phyloP scores from a whole-genome alignment of 2,329 filamentous ascomycete species.

The Fusarium succisae region DNA sequence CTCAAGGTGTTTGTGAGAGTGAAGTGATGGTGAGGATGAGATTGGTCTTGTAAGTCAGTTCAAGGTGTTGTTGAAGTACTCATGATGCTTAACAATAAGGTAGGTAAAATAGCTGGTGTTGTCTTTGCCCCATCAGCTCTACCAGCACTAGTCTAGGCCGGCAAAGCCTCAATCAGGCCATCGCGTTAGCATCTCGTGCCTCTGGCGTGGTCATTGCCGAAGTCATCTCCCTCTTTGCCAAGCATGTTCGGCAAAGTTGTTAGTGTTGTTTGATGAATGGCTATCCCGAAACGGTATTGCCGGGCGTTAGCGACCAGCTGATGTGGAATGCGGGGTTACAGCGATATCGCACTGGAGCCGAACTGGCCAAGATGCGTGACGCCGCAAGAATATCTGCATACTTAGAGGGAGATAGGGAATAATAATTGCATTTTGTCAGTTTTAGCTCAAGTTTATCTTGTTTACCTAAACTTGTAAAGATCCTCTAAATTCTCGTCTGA shows the following conservation, averaged over 20 bases:
- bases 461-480: background rate
- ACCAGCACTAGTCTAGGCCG: background rate
- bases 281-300: background rate
- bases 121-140: background rate
- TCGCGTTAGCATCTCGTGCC: background rate
- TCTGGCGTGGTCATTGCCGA: background rate
- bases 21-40: background rate
- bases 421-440: background rate
- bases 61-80: background rate
- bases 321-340: background rate
- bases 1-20: background rate
- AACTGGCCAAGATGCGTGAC: background rate
- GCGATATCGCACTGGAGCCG: background rate
- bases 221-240: background rate
- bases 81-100: background rate
- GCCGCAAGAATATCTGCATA: background rate
- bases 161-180: background rate
- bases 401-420: background rate
- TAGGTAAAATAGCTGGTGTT: background rate
- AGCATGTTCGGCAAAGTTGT: background rate
- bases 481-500: background rate
- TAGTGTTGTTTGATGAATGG: background rate
- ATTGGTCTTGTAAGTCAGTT: background rate
- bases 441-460: background rate
- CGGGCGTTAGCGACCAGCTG: background rate